These are phyloP conservation scores for Stereum hirsutum DNA, from an alignment of 1,284 basidiomycete species.

Conservation along the genomic window DNA sequence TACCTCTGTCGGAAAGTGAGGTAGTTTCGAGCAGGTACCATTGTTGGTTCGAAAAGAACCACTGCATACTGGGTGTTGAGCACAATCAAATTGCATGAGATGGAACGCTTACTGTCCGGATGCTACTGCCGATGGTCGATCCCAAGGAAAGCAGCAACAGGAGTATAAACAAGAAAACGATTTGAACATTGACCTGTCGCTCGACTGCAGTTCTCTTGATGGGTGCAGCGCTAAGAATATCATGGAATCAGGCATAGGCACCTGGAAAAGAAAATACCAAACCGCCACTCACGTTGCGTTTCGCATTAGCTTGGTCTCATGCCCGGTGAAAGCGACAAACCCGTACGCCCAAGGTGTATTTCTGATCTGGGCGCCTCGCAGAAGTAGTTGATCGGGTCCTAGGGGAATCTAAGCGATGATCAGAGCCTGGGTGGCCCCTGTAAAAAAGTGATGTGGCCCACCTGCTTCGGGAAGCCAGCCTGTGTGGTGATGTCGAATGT, in stretches of 20 bases:
- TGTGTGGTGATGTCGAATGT: conserved; percentile 61
- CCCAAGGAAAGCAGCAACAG: conserved; percentile 84
- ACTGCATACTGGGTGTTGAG: conserved; percentile 25
- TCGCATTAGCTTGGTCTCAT: conserved; percentile 98
- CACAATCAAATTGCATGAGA: neutral
- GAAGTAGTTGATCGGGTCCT: conserved; percentile 89
- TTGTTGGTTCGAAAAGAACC: conserved; percentile 76
- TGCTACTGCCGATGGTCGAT: conserved; percentile 87
- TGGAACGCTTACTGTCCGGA: conserved; percentile 45
- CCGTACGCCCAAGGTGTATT: conserved; percentile 98
- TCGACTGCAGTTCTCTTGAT: conserved; percentile 97
- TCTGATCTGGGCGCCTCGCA: conserved; percentile 91
- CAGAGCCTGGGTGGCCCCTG: too few relatives aligned
- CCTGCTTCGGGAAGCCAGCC: conserved; percentile 60
- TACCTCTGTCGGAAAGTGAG: conserved; percentile 54
- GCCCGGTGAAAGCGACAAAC: conserved; percentile 90
- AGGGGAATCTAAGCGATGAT: too few relatives aligned
- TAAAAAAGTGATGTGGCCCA: too few relatives aligned
- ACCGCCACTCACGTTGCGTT: conserved; percentile 73
- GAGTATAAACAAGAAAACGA: conserved; percentile 91
- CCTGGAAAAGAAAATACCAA: neutral
- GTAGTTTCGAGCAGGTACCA: conserved; percentile 73
- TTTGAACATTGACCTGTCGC: conserved; percentile 93
- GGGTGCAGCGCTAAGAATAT: conserved; percentile 66
- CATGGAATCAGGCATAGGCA: conserved; percentile 3